Evolutionary conservation across 2,329 filamentous ascomycete genomes (phyloP).

Genomic region (Pseudonectria buxi): DNA sequence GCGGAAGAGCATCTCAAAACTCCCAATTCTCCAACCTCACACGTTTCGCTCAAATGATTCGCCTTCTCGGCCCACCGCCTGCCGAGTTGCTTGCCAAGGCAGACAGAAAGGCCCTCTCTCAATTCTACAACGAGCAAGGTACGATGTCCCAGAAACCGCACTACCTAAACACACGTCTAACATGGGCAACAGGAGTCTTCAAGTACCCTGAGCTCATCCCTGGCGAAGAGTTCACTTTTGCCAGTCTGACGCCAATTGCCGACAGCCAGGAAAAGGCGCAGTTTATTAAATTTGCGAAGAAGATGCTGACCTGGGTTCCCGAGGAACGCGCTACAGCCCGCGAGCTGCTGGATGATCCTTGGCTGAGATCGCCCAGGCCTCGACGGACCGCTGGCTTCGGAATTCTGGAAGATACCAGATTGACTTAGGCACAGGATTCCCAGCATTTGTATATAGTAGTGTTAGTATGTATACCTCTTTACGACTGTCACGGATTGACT

Average conservation of each 20-base stretch:
- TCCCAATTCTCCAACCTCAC: conserved; percentile 18
- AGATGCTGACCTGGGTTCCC: conserved; percentile 25
- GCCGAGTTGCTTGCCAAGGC: conserved; percentile 16
- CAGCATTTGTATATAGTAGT: neutral
- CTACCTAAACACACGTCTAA: conserved; percentile 2
- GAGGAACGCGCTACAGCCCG: conserved; percentile 23
- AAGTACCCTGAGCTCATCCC: conserved; percentile 14
- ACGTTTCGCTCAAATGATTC: conserved; percentile 24
- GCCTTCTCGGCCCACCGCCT: conserved; percentile 22
- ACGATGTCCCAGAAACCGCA: neutral
- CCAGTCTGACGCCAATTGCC: conserved; percentile 13
- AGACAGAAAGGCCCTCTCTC: conserved; percentile 10
- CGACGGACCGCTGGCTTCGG: conserved; percentile 10
- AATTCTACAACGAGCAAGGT: conserved; percentile 17
- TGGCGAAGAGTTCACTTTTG: conserved; percentile 13
- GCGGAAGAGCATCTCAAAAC: conserved; percentile 10
- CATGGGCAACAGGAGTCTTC: conserved; percentile 10
- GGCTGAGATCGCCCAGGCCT: conserved; percentile 14
- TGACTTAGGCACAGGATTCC: conserved; percentile 3
- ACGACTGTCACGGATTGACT: no score
- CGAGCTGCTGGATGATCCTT: conserved; percentile 24
- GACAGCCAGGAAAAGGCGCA: conserved; percentile 16
- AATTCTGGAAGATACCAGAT: conserved; percentile 11
- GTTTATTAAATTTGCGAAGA: conserved; percentile 23
- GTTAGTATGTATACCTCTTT: neutral